phyloP scores from a whole-genome alignment of 768 basidiomycete species.

The Leccinum barrowsii region DNA sequence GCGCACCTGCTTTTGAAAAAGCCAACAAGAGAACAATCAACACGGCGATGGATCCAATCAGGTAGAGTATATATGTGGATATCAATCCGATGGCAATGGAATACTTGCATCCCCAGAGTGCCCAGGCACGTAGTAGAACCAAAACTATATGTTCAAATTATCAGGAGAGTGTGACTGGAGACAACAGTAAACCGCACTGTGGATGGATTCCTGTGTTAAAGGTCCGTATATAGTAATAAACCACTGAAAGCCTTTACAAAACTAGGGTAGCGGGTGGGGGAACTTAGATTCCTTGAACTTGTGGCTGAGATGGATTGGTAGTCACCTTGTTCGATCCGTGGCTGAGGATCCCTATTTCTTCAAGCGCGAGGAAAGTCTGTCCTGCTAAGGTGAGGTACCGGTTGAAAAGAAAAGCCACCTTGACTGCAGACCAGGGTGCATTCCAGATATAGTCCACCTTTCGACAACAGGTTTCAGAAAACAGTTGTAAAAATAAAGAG shows the following conservation, averaged over 20 bases:
- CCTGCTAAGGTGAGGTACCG: conserved; percentile 13
- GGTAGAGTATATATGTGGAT: conserved; percentile 8
- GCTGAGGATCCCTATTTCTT: conserved; percentile 12
- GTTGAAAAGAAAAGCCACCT: conserved; percentile 16
- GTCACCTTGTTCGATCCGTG: conserved; percentile 4
- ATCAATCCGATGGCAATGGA: conserved; percentile 4
- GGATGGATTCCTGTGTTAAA: conserved; percentile 9
- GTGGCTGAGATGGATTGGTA: neutral
- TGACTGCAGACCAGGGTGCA: conserved; percentile 3
- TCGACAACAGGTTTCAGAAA: neutral
- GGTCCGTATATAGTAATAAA: neutral
- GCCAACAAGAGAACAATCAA: neutral
- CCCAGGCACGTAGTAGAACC: conserved; percentile 19
- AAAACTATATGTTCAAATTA: conserved; percentile 3
- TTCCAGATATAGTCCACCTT: conserved; percentile 7
- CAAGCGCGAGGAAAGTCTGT: conserved; percentile 6
- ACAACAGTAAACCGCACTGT: neutral
- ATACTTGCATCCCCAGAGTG: conserved; percentile 16
- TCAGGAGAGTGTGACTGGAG: neutral
- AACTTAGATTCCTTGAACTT: neutral
- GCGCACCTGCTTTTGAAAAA: neutral
- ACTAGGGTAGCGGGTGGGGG: neutral
- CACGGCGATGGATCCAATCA: neutral
- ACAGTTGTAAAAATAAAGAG: neutral
- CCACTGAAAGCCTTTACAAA: conserved; percentile 7